A percentile compares a stretch with the other conserved stretches of the same genome.
Evolutionary conservation across 2,329 filamentous ascomycete genomes (phyloP).

Genomic region (Sarocladium kiliense): DNA sequence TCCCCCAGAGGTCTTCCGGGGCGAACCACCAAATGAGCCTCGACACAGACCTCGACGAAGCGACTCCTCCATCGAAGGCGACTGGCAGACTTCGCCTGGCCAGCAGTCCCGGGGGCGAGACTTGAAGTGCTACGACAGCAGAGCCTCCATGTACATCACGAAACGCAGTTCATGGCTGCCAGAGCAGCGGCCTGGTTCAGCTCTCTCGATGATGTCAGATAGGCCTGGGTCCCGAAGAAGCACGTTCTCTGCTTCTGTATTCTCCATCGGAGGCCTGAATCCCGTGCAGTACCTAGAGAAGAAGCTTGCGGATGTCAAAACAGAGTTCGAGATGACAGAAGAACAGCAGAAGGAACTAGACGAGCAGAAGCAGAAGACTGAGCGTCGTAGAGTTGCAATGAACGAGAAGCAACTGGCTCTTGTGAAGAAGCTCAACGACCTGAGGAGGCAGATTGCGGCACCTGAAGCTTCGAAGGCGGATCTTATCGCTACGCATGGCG

Average conservation of each 20-base stretch:
- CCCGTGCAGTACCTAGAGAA: too few relatives aligned
- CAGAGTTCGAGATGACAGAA: background rate
- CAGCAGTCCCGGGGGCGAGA: background rate
- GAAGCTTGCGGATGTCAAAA: background rate
- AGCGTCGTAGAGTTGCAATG: background rate
- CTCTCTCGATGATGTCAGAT: background rate
- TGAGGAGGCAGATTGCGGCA: conserved; percentile 32
- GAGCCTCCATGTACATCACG: background rate
- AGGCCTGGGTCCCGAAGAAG: too few relatives aligned
- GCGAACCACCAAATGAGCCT: background rate
- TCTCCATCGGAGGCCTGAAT: background rate
- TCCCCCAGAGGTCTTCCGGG: background rate
- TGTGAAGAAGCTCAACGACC: background rate
- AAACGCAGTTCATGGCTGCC: background rate
- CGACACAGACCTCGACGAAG: background rate
- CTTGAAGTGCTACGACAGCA: background rate
- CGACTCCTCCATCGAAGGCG: background rate
- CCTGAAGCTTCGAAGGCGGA: conserved; percentile 31
- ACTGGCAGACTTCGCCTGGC: background rate
- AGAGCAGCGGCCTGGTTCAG: background rate
- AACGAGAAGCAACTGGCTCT: background rate
- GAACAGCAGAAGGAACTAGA: background rate
- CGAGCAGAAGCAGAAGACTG: background rate
- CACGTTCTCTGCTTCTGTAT: too few relatives aligned
- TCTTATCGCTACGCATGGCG: background rate